Base-by-base conservation (phyloP, 108 stramenopile genomes). In the Pseudonitzschia delicatissima region DNA sequence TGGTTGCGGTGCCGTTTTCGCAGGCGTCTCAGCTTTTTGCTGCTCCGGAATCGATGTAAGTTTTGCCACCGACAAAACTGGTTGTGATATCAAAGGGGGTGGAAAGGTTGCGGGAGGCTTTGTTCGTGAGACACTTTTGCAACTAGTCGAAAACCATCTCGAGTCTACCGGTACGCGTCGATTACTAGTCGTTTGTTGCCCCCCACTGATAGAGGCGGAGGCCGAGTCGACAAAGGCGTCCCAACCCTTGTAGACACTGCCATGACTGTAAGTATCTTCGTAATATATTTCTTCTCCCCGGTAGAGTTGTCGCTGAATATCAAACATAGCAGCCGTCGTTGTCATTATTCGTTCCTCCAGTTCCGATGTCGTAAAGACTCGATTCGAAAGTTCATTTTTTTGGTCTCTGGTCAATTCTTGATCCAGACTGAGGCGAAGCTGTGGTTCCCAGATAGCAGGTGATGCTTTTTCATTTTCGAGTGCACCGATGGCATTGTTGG, bases 271-370 rank as follows among this genome's bases (percentile, higher is more conserved):
- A 8, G 86, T 85, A 35, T 91, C 90, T 76, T 87, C 86, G 48
- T 74, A 79, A 74, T 91, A 91, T 7, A 62, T 66, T 81, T 87
- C 90, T 73, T 91, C 90, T 34, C 87, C 87, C 21, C 85, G 81
- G 35, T 80, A 45, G 9, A 91, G 40, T 50, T 91, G 90, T 40
- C 77, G 78, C 65, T 91, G 90, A 44, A 91, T 76, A 20, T 84
- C 82, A 23, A 73, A 64, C 17, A 86, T 55, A 2, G 79, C 77
- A 5, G 62, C 65, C 48, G 82, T 77, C 40, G 76, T 68, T 44
- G 47, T 57, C 35, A 29, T 35, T 34, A 84, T 59, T 25, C 64
- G 69, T 20, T 70, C 65, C 57, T 80, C 73, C 21, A 83, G 40
- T 70, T 78, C 78, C 34, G 33, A 11, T 11, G 67, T 64, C 2